Evolutionary conservation across 108 stramenopile species (phyloP).

Genomic region (Skeletonema tropicum): DNA sequence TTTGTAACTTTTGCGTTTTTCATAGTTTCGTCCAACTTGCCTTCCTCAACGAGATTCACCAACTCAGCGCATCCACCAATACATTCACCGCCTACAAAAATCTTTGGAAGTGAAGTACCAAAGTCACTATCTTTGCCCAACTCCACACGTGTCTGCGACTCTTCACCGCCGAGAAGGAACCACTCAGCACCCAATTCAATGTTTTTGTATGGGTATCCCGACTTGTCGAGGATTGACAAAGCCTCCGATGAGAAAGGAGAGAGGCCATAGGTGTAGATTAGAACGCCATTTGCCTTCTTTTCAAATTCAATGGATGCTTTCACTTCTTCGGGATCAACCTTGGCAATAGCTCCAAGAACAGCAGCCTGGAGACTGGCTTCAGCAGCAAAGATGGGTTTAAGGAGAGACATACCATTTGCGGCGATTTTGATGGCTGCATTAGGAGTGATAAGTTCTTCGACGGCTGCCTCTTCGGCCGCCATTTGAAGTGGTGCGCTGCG

Average conservation of each 20-base stretch:
- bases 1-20: conserved; percentile 23
- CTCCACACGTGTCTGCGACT: conserved; percentile 57
- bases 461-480: background rate
- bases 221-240: conserved; percentile 55
- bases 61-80: conserved; percentile 72
- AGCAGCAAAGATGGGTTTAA: conserved; percentile 63
- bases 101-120: conserved; percentile 68
- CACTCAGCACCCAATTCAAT: conserved; percentile 74
- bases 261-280: conserved; percentile 77
- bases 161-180: conserved; percentile 69
- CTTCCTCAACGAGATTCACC: conserved; percentile 46
- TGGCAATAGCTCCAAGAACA: conserved; percentile 46
- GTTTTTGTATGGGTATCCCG: conserved; percentile 56
- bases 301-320: conserved; percentile 31
- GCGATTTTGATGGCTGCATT: conserved; percentile 66
- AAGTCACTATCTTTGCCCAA: conserved; percentile 50
- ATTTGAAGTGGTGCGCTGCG: background rate
- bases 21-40: conserved; percentile 53
- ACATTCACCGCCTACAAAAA: conserved; percentile 73
- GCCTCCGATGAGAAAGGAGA: conserved; percentile 73
- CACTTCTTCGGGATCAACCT: conserved; percentile 54
- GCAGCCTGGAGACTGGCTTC: conserved; percentile 70
- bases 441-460: conserved; percentile 7
- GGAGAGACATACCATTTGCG: conserved; percentile 70
- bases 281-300: conserved; percentile 48